phyloP scores from a whole-genome alignment of 305 asterid genomes.

The Solanum hybrid region DNA sequence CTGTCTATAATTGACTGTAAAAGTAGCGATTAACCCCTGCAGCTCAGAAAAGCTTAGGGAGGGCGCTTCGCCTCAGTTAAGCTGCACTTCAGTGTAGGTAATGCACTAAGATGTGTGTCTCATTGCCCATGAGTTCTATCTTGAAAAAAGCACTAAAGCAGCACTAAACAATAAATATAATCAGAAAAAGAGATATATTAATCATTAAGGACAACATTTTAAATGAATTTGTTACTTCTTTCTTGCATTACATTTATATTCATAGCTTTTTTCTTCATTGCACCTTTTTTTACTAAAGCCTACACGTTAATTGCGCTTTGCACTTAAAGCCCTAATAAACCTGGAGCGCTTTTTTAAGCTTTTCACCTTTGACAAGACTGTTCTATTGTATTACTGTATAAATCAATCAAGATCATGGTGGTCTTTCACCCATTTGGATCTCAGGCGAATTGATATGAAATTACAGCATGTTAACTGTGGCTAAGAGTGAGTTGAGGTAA shows the following conservation, averaged over 20 bases:
- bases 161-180: not conserved
- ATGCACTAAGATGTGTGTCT: not conserved
- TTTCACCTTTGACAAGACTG: not conserved
- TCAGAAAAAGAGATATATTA: not conserved
- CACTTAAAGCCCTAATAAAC: not conserved
- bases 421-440: not conserved
- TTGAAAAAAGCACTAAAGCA: not conserved
- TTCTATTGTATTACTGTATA: not conserved
- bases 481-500: not conserved
- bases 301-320: not conserved
- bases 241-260: not conserved
- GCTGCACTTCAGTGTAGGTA: not conserved
- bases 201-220: not conserved
- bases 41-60: not conserved
- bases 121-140: not conserved
- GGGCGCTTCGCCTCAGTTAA: not conserved
- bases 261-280: not conserved
- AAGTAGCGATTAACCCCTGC: not conserved
- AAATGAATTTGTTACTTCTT: not conserved
- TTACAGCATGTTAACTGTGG: not conserved
- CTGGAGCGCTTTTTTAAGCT: not conserved
- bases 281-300: not conserved
- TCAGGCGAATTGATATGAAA: not conserved
- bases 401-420: not conserved
- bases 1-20: not conserved